A percentile compares a stretch with the other conserved stretches of the same genome.
Conservation (phyloP, 306 rosid species). For the Quercus aquifolioides region DNA sequence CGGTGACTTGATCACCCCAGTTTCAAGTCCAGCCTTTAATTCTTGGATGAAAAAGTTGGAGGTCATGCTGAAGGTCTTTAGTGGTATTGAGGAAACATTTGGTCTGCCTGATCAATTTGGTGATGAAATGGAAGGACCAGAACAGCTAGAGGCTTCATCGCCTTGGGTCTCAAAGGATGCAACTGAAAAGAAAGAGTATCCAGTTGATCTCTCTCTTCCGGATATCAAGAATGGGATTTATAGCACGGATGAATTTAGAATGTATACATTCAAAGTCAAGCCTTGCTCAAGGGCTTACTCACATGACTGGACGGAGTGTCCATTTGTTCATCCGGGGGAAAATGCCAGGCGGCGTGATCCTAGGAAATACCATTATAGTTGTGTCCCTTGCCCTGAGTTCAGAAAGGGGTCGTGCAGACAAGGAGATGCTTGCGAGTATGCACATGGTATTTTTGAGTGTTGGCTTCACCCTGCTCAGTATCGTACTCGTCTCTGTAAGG, state of each 20-base stretch:
- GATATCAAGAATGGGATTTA: constrained; percentile 81
- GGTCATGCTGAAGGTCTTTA: constrained; percentile 40
- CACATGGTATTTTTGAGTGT: constrained; percentile 87
- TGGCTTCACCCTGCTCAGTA: constrained; percentile 98
- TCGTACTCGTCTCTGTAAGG: constrained; percentile 87
- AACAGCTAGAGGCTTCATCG: constrained; percentile 26
- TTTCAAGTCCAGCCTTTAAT: constrained; percentile 21
- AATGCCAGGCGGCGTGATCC: constrained; percentile 94
- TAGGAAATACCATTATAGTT: constrained; percentile 66
- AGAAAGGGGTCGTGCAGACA: constrained; percentile 74
- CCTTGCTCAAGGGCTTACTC: constrained; percentile 96
- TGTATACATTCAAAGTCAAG: constrained; percentile 79
- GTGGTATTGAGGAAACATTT: constrained; percentile 21
- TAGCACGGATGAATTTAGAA: constrained; percentile 86
- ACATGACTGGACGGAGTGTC: constrained; percentile 97
- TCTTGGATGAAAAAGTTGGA: constrained; percentile 44
- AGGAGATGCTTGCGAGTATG: constrained; percentile 82
- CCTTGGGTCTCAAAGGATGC: constrained; percentile 43
- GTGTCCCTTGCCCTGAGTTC: constrained; percentile 88
- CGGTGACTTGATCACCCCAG: constrained; percentile 39
- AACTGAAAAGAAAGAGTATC: constrained; percentile 66
- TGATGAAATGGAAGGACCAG: constrained; percentile 26
- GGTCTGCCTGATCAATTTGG: constrained; percentile 25
- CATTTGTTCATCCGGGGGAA: constrained; percentile 90
- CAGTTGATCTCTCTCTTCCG: constrained; percentile 73